Percentiles rank a stretch among this genome's conserved stretches.
Conservation (phyloP, 148 eudicot species). For the Fagopyrum homotropicum region DNA sequence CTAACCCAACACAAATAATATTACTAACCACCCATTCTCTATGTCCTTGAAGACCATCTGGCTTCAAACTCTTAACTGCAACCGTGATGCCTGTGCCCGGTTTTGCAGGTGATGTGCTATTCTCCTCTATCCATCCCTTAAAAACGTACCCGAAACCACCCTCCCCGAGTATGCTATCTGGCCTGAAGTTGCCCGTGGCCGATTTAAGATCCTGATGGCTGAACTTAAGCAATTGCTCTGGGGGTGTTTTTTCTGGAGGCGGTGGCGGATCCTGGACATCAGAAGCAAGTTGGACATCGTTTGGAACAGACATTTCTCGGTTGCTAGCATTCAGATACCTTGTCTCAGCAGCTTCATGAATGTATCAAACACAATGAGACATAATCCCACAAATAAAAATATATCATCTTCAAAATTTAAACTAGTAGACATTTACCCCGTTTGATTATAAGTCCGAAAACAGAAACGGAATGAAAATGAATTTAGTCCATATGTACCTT, state of each 20-base stretch:
- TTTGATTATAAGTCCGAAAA: too few species aligned
- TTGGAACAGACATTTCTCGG: conserved; percentile 82
- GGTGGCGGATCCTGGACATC: conserved; percentile 38
- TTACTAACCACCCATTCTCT: conserved; percentile 99
- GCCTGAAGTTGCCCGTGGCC: conserved; percentile 93
- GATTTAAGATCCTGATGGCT: conserved; percentile 79
- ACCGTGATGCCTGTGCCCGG: conserved; percentile 93
- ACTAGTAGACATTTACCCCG: too few species aligned
- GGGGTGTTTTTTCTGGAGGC: conserved; percentile 36
- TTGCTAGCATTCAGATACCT: conserved; percentile 91
- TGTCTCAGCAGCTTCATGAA: conserved; percentile 73
- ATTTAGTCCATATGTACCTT: too few species aligned
- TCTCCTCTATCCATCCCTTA: conserved; percentile 97
- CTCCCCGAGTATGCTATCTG: conserved; percentile 95
- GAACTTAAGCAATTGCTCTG: conserved; percentile 61
- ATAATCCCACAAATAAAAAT: not conserved
- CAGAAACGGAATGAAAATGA: too few species aligned
- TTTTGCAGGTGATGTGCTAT: conserved; percentile 83
- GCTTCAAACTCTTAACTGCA: conserved; percentile 93
- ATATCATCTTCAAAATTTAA: not conserved
- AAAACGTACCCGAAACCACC: conserved; percentile 96
- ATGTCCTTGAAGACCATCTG: conserved; percentile 93
- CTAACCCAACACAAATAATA: conserved; percentile 21
- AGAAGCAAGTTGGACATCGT: conserved; percentile 48
- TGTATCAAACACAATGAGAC: not conserved